Evolutionary conservation across 805 yeast species (phyloP).

Genomic region (Lipomyces sp.): DNA sequence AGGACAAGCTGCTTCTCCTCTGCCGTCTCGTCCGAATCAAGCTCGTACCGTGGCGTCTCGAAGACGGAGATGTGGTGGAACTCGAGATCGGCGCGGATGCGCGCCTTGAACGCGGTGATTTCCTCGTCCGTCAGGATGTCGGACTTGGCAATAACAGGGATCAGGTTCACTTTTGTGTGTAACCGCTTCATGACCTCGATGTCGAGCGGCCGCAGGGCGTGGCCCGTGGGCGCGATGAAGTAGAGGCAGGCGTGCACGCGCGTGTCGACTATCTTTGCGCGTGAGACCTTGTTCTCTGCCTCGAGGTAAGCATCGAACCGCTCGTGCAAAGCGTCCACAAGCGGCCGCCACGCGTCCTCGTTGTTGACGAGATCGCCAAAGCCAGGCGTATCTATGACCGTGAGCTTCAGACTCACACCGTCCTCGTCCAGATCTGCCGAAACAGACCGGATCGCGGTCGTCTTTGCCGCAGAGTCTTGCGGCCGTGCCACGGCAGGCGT

Average conservation of each 20-base stretch:
- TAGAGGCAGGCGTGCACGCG: slow-evolving; percentile 91
- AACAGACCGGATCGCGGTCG: slow-evolving; percentile 57
- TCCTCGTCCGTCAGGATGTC: slow-evolving; percentile 91
- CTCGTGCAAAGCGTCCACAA: slow-evolving; percentile 79
- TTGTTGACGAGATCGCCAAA: slow-evolving; percentile 83
- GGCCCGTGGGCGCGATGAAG: slow-evolving; percentile 97
- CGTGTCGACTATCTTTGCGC: slow-evolving; percentile 68
- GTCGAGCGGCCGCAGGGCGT: slow-evolving; percentile 83
- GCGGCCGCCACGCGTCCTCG: slow-evolving; percentile 70
- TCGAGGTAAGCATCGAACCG: slow-evolving; percentile 89
- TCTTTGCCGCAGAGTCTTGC: no score
- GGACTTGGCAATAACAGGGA: slow-evolving; percentile 92
- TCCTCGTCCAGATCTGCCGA: slow-evolving; percentile 83
- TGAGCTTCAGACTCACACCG: slow-evolving; percentile 81
- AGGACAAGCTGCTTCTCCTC: slow-evolving; percentile 63
- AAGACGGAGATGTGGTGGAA: slow-evolving; percentile 73
- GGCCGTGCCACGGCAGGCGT: slow-evolving; percentile 32
- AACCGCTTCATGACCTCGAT: slow-evolving; percentile 81
- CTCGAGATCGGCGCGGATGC: slow-evolving; percentile 60
- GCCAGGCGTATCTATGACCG: slow-evolving; percentile 87
- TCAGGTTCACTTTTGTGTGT: slow-evolving; percentile 86
- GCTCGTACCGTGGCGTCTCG: slow-evolving; percentile 70
- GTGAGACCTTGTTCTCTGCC: slow-evolving; percentile 76
- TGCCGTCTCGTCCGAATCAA: slow-evolving; percentile 80
- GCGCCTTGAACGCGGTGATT: slow-evolving; percentile 63